Conservation (phyloP, 352 stramenopile genomes). For the Phytopythium litorale region DNA sequence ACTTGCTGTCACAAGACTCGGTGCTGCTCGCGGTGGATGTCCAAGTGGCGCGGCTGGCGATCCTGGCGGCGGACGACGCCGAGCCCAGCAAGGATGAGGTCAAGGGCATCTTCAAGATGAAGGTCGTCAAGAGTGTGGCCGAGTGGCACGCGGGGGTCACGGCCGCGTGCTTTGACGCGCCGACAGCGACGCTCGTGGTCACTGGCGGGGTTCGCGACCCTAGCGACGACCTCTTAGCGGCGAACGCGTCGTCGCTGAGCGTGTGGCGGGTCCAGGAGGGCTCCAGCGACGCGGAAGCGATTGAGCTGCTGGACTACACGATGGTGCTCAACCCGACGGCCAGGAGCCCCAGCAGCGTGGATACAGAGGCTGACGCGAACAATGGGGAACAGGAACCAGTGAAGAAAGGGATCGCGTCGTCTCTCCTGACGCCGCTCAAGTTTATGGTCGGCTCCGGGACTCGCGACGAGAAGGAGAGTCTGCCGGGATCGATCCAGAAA, state of each 20-base stretch:
- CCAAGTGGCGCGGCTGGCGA: conserved; percentile 36
- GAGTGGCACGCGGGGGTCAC: conserved; percentile 62
- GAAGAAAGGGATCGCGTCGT: conserved; percentile 10
- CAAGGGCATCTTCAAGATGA: conserved; percentile 30
- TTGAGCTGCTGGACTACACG: conserved; percentile 63
- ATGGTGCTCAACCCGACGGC: conserved; percentile 43
- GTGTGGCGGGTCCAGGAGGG: conserved; percentile 45
- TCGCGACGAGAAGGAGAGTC: conserved; percentile 7
- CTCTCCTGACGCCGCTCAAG: conserved; percentile 28
- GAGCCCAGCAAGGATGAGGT: conserved; percentile 6
- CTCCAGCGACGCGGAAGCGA: conserved; percentile 31
- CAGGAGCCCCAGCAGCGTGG: background rate
- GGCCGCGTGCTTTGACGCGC: conserved; percentile 33
- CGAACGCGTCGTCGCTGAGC: conserved; percentile 55
- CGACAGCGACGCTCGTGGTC: conserved; percentile 42
- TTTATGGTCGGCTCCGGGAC: conserved; percentile 33
- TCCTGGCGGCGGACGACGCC: conserved; percentile 25
- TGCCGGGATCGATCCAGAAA: conserved; percentile 33
- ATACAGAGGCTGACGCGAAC: background rate
- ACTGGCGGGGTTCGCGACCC: conserved; percentile 50
- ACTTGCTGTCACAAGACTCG: conserved; percentile 36
- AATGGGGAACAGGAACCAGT: conserved; percentile 2
- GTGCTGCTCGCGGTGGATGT: conserved; percentile 47
- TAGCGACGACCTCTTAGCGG: conserved; percentile 41
- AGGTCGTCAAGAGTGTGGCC: conserved; percentile 32